A percentile compares a stretch with the other conserved stretches of the same genome.
phyloP scores from a whole-genome alignment of 1,284 basidiomycete genomes.

The Apiotrichum gamsii region DNA sequence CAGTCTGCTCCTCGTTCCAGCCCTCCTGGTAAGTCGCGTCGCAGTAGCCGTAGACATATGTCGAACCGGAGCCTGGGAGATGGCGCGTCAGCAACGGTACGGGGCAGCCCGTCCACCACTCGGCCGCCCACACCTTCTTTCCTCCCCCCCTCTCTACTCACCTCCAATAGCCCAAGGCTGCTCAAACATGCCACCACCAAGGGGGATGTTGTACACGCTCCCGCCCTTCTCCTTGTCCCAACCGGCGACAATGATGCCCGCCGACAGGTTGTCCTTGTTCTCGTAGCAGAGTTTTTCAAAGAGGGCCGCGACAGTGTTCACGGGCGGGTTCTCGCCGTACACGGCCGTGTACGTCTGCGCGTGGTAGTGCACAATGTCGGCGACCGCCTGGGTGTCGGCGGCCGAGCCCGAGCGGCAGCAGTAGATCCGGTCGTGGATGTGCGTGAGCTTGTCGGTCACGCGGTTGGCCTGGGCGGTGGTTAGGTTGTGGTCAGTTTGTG shows the following conservation, averaged over 20 bases:
- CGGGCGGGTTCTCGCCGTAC: slow-evolving; percentile 64
- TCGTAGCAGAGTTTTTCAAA: slow-evolving; percentile 90
- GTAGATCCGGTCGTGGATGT: slow-evolving; percentile 96
- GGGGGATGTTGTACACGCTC: slow-evolving; percentile 91
- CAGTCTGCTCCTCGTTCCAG: slow-evolving; percentile 84
- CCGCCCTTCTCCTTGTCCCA: slow-evolving; percentile 95
- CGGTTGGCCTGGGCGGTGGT: slow-evolving; percentile 73
- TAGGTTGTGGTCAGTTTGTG: too few species aligned
- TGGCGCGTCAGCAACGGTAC: too few species aligned
- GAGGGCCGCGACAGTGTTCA: slow-evolving; percentile 71
- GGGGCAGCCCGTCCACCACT: neutral
- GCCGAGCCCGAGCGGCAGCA: slow-evolving; percentile 98
- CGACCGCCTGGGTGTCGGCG: slow-evolving; percentile 95
- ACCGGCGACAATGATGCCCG: slow-evolving; percentile 96
- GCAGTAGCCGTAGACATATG: slow-evolving; percentile 98
- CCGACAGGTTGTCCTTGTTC: slow-evolving; percentile 83
- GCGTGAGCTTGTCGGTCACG: slow-evolving; percentile 97
- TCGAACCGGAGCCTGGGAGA: slow-evolving; percentile 85
- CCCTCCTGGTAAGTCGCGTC: slow-evolving; percentile 95
- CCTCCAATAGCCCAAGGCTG: slow-evolving; percentile 97
- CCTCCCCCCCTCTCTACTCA: slow-evolving; percentile 45
- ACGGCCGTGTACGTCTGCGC: slow-evolving; percentile 70
- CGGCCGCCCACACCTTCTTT: too few species aligned
- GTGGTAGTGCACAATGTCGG: slow-evolving; percentile 83
- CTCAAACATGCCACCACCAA: slow-evolving; percentile 87